Conservation (phyloP, 345 rosid genomes). For the Camelina hispida region DNA sequence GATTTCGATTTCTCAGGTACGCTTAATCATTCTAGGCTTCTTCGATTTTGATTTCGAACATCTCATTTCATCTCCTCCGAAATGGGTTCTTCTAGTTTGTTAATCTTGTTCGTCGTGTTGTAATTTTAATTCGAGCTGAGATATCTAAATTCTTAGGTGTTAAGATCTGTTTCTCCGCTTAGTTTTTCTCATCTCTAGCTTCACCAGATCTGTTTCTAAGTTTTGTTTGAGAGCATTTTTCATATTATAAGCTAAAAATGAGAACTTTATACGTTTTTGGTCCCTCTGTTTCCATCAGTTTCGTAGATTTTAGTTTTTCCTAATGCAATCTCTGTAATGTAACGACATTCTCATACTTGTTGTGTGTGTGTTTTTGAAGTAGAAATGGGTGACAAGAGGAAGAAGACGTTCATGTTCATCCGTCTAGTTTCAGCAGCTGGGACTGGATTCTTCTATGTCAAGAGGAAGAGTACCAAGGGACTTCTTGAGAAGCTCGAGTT, state of each 20-base stretch:
- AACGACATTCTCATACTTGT: background rate
- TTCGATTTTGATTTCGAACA: background rate
- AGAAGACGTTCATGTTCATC: constrained; percentile 87
- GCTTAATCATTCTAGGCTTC: background rate
- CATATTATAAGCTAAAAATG: background rate
- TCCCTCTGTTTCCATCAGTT: constrained; percentile 9
- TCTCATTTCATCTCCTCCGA: background rate
- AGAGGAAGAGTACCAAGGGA: constrained; percentile 84
- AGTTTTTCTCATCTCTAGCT: background rate
- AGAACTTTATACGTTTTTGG: constrained; percentile 6
- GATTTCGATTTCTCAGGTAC: constrained; percentile 3
- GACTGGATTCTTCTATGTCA: constrained; percentile 94
- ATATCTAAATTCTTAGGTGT: background rate
- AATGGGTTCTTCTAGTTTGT: background rate
- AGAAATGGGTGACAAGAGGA: constrained; percentile 85
- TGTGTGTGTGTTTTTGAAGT: background rate
- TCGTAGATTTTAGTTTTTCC: background rate
- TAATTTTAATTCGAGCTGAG: background rate
- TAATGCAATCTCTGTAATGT: background rate
- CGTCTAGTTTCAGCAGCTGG: constrained; percentile 96
- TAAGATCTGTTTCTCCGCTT: background rate
- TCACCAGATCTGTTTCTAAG: background rate
- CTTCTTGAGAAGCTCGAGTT: constrained; percentile 88
- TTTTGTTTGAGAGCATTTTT: constrained; percentile 3
- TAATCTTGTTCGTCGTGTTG: background rate